phyloP scores from a whole-genome alignment of 257 asterid genomes.

The Petunia axillaris region DNA sequence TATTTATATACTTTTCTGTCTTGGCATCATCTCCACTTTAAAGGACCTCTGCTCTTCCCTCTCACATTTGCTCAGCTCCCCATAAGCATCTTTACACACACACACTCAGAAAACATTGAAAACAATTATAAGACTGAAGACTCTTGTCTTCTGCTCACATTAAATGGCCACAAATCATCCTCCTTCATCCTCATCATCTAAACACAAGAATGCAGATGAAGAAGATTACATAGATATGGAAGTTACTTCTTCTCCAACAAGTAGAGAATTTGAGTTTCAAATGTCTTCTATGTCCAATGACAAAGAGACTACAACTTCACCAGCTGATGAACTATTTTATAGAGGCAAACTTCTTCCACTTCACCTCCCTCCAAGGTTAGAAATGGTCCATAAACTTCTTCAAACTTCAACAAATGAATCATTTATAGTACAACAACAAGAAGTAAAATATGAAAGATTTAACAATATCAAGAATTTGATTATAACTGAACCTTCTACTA shows the following conservation, averaged over 20 bases:
- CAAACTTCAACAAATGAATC: slow-evolving; percentile 26
- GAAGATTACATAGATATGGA: slow-evolving; percentile 45
- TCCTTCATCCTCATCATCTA: background rate
- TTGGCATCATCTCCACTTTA: slow-evolving; percentile 66
- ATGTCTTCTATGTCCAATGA: slow-evolving; percentile 44
- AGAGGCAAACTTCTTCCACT: slow-evolving; percentile 92
- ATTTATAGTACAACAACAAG: background rate
- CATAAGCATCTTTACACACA: slow-evolving; percentile 41
- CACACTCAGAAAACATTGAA: slow-evolving; percentile 19
- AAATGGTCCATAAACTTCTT: slow-evolving; percentile 58
- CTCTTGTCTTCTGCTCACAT: slow-evolving; percentile 18
- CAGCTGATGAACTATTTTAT: slow-evolving; percentile 92
- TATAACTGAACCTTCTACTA: slow-evolving; percentile 45
- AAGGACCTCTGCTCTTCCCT: slow-evolving; percentile 43
- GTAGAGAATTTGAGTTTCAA: slow-evolving; percentile 74
- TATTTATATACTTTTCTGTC: slow-evolving; percentile 45
- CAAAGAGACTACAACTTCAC: slow-evolving; percentile 44
- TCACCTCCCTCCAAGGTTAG: slow-evolving; percentile 66
- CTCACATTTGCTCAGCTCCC: slow-evolving; percentile 40
- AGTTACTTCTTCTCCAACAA: slow-evolving; percentile 36
- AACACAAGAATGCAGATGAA: slow-evolving; percentile 23
- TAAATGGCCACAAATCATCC: slow-evolving; percentile 36
- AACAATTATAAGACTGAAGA: background rate
- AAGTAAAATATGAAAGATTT: background rate
- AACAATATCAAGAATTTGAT: slow-evolving; percentile 1